Evolutionary conservation across 257 asterid species (phyloP).

Genomic region (Plantago ovata): DNA sequence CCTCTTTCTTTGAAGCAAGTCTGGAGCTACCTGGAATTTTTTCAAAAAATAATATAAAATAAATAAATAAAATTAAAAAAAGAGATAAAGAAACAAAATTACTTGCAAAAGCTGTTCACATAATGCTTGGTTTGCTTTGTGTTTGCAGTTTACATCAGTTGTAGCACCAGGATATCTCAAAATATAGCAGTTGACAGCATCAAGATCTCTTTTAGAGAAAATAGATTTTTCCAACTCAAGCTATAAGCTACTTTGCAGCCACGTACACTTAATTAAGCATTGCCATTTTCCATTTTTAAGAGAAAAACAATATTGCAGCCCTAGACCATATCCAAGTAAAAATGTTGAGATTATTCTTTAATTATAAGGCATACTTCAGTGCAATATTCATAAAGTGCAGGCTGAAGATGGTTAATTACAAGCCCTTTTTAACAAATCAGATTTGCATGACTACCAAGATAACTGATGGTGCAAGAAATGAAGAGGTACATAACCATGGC

Average conservation of each 20-base stretch:
- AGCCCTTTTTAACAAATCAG: background rate
- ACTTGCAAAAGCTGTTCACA: background rate
- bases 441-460: background rate
- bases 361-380: background rate
- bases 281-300: background rate
- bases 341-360: background rate
- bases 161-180: background rate
- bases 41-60: constrained; percentile 9
- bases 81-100: background rate
- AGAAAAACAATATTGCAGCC: too few relatives aligned
- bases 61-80: background rate
- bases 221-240: background rate
- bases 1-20: constrained; percentile 48
- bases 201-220: background rate
- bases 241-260: background rate
- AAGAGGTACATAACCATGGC: background rate
- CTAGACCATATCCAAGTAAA: too few relatives aligned
- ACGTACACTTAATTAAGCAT: background rate
- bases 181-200: too few relatives aligned
- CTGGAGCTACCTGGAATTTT: constrained; percentile 62
- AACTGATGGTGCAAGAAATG: background rate
- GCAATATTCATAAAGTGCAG: background rate
- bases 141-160: background rate
- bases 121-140: background rate
- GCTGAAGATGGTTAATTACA: background rate